These are phyloP conservation scores for Cladochytrium replicatum DNA, from an alignment of 192 early-diverging fungal species.

Conservation along the genomic window DNA sequence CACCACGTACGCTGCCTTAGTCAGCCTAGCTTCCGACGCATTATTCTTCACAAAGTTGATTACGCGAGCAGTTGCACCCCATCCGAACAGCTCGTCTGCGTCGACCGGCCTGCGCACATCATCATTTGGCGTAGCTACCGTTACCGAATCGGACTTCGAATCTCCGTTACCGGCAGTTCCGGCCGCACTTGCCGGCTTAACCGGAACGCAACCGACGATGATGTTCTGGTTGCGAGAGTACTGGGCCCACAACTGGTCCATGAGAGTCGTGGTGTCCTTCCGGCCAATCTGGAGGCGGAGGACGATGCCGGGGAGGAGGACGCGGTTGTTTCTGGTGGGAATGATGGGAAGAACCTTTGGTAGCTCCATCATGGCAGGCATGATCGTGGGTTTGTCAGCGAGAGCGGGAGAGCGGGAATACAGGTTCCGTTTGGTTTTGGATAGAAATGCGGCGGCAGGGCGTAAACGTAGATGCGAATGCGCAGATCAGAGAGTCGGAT, in stretches of 20 bases:
- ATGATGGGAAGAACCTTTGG: constrained; percentile 21
- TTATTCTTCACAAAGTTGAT: constrained; percentile 18
- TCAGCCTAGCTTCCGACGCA: constrained; percentile 5
- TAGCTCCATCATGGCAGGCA: not conserved
- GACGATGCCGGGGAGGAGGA: constrained; percentile 56
- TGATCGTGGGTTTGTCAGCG: not conserved
- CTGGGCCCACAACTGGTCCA: constrained; percentile 26
- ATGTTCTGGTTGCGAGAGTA: not conserved
- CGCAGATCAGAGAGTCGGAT: no score
- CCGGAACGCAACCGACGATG: constrained; percentile 19
- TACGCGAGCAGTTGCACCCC: constrained; percentile 35
- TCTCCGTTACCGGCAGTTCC: not conserved
- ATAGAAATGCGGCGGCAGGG: no score
- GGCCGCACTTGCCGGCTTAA: no score
- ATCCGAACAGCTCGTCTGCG: constrained; percentile 44
- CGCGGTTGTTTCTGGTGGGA: constrained; percentile 29
- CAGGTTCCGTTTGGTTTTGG: no score
- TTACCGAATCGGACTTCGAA: no score
- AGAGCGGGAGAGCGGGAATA: no score
- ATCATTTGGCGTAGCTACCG: no score
- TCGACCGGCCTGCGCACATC: constrained; percentile 27
- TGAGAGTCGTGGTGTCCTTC: constrained; percentile 41
- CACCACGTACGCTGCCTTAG: constrained; percentile 33
- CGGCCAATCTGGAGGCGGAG: constrained; percentile 47
- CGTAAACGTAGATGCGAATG: no score